Base-by-base conservation (phyloP, 345 rosid genomes). In the Ricinus communis region DNA sequence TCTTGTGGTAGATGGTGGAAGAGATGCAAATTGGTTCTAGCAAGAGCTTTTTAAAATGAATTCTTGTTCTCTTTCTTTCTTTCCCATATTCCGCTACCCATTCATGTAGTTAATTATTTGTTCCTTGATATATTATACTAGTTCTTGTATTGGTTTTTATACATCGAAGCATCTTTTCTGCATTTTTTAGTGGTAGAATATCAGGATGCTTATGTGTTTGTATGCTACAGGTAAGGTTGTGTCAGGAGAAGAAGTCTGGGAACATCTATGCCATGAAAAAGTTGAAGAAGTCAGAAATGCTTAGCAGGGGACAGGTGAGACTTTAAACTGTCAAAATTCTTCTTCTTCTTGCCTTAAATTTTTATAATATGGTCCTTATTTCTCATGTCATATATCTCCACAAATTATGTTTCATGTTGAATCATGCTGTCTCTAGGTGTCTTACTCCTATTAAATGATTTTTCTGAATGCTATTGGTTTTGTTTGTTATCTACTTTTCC, bases 271-370 rank as follows among this genome's bases (percentile, higher is more conserved):
- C 98, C 67, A 91, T 93, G 98, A 93, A 93, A 86, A 93, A 91
- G 76, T 75, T 93, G 82, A 91, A 86, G 87, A 93, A 93, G 81
- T 91, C 97, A 21, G 98, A 93, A 84, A 93, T 93, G 98, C 96
- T 93, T 75, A 91, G 93, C 81, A 86, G 97, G 63, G 98, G 97
- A 16, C 98, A 93, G 90, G 98, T 93, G 80, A 84, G 85, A 80
- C 76, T 62, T 31, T 55, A 36, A 69, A 25, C 43, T 22, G 16
- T 61, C 43, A 13, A 51, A 63, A 30, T 13, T 46, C 57, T 57
- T 46, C 12, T 45, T 66, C 65, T 28, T 2, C 21, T 30, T 46
- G 28, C 33, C 43, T 33, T 50, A 33, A 54, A 54, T 13, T 52
- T 62, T 33, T 8, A 68, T 61, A 18, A 22, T 12, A n/a, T 46